Evolutionary conservation across 2,329 filamentous ascomycete species (phyloP).

Genomic region (Verticillium albo-atrum): DNA sequence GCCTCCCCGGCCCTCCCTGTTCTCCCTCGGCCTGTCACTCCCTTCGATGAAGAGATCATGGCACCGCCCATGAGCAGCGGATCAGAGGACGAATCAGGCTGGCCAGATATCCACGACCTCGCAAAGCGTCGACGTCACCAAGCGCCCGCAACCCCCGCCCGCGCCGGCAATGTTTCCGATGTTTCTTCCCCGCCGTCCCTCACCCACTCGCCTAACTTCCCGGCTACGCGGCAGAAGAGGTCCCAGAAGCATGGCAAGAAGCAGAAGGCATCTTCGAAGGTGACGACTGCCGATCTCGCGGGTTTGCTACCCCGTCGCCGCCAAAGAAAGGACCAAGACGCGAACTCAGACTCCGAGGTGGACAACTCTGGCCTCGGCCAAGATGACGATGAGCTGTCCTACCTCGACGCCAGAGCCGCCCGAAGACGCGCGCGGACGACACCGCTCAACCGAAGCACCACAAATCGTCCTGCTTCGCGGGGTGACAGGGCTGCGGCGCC

Average conservation of each 20-base stretch:
- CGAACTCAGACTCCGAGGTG: conserved; percentile 40
- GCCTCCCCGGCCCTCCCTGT: conserved; percentile 21
- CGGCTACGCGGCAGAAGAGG: conserved; percentile 19
- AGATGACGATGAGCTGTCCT: conserved; percentile 54
- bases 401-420: conserved; percentile 30
- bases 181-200: conserved; percentile 62
- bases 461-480: conserved; percentile 14
- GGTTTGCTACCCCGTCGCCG: conserved; percentile 50
- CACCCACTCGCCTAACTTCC: conserved; percentile 60
- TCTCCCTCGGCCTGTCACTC: conserved; percentile 33
- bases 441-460: conserved; percentile 21
- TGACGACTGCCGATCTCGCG: conserved; percentile 51
- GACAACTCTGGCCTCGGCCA: conserved; percentile 43
- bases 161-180: conserved; percentile 42
- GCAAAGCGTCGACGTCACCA: conserved; percentile 36
- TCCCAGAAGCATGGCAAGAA: conserved; percentile 13
- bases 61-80: conserved; percentile 53
- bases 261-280: conserved; percentile 32
- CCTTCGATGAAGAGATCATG: conserved; percentile 42
- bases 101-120: conserved; percentile 49
- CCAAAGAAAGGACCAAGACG: conserved; percentile 31
- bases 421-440: conserved; percentile 27
- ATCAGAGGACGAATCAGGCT: conserved; percentile 34
- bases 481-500: conserved; percentile 16
- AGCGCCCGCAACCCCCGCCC: conserved; percentile 30